Evolutionary conservation across 2,329 filamentous ascomycete species (phyloP), one percentile per base, ranked within the genome.

Genomic region (Sporothrix globosa): DNA sequence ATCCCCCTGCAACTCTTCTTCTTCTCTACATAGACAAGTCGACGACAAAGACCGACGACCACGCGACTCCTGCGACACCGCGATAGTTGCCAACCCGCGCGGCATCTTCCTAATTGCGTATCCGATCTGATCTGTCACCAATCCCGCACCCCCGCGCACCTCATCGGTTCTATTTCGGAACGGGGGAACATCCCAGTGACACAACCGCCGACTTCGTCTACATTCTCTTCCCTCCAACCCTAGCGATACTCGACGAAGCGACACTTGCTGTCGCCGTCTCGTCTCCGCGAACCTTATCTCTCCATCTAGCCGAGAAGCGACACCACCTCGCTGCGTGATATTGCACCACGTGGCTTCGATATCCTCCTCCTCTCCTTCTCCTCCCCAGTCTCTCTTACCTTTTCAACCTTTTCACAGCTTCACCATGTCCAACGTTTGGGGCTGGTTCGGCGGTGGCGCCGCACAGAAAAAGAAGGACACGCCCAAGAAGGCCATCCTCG

Each of bases 401-500:
- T 21, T 9, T 30, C 65, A 50, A 19, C 17, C n/a, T n/a, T 21
- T 9, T 30, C 65, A 50, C 27, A 19, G 11, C 10, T 17, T 68
- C 54, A 68, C 21, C 39, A 90, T 90, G 88, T 90, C 84, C 73
- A 84, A 84, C 74, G 87, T 92, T 82, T 92, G 92, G 91, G 89
- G 91, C 83, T 97, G 94, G 93, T 97, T 97, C 80, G 93, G 95
- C 82, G 93, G 93, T 77, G 88, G 87, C 75, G 87, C 88, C 48
- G 90, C 90, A 76, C 90, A 93, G 83, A 92, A 93, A 86, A 90
- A 90, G 83, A 97, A 96, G 84, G 93, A 97, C 83, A 91, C 89
- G 72, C 93, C 96, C 71, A 99, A 99, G 87, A 96, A 97, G 84
- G 96, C 96, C 75, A 99, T 99, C 77, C 85, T 99, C 70, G 88